Evolutionary conservation across 164 flowering plant genomes (phyloP), one percentile per base, ranked within the genome.

Genomic region (Dillenia suffruticosa): DNA sequence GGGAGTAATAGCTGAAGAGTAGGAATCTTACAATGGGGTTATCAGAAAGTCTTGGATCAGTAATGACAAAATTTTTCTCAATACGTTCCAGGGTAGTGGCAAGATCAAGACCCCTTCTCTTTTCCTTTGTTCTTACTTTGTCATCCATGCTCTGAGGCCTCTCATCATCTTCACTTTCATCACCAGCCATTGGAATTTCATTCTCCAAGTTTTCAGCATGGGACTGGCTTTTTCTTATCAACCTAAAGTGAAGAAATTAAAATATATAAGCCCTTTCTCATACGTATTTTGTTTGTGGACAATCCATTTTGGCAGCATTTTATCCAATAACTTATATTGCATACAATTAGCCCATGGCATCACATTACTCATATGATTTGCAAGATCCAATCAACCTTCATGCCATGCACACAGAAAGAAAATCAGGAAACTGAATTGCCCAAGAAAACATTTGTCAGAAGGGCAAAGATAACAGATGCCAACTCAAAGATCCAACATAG

Each of bases 71-170:
- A 60, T 94, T 94, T 62, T 94, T 94, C 87, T 94, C 99, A 8
- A 94, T 94, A 75, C 99, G 96, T 76, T 94, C 97, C 5, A 94
- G 96, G 5, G 99, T 94, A 0, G 99, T 94, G 2, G 99, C 99
- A 10, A 94, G 80, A 80, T 94, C 99, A 61, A 94, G 80, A 79
- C 99, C 99, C 83, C 76, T 88, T 64, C 99, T 86, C 92, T 82
- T 94, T 63, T 89, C 87, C 81, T 79, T 94, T 58, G 85, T 64
- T 61, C 96, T 79, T 26, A 74, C 86, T 72, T 77, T 87, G 71
- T 82, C 86, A 59, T 91, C 97, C 9, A 88, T 51, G 52, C 88
- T 86, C 12, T 86, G 88, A 0, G 90, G 87, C 69, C 85, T 78
- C 46, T 57, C 85, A 55, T 88, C 90, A 44, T 83, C 81, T 13